Percentiles rank a stretch among this genome's conserved stretches.
These are phyloP conservation scores for Calonectria hawksworthii DNA, from an alignment of 2,329 filamentous ascomycete species.

Conservation along the genomic window DNA sequence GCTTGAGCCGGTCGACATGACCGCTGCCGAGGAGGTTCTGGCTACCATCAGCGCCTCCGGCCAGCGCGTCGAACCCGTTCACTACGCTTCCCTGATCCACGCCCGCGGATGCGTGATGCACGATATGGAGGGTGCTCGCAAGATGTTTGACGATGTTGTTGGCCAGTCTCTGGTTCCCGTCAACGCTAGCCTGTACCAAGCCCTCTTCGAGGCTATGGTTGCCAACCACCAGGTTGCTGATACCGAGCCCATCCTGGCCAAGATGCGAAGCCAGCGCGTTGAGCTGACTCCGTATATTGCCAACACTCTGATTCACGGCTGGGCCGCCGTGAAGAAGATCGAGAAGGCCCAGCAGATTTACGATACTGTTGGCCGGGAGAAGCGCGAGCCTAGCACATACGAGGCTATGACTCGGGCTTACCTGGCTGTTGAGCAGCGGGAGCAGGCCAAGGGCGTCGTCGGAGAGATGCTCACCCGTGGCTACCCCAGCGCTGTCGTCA, in stretches of 20 bases:
- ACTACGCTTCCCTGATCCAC: conserved; percentile 96
- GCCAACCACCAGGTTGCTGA: conserved; percentile 89
- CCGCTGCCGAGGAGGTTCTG: conserved; percentile 86
- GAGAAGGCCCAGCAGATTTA: conserved; percentile 84
- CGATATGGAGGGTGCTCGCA: conserved; percentile 86
- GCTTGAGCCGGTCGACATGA: conserved; percentile 90
- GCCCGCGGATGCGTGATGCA: conserved; percentile 95
- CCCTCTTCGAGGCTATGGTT: conserved; percentile 96
- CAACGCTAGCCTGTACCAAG: conserved; percentile 93
- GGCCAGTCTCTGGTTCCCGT: conserved; percentile 75
- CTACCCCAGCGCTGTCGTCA: conserved; percentile 91
- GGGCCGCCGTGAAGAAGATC: conserved; percentile 88
- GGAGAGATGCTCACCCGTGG: conserved; percentile 91
- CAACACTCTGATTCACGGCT: conserved; percentile 97
- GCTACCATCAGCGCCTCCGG: conserved; percentile 82
- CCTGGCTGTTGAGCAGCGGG: conserved; percentile 85
- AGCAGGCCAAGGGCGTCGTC: conserved; percentile 82
- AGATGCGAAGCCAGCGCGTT: conserved; percentile 82
- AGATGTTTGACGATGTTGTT: conserved; percentile 86
- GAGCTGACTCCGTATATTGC: conserved; percentile 97
- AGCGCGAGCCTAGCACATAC: conserved; percentile 96
- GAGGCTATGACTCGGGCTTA: conserved; percentile 98
- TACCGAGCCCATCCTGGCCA: conserved; percentile 79
- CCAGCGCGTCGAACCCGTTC: conserved; percentile 87
- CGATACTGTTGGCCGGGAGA: conserved; percentile 79